Base-by-base conservation (phyloP, 768 basidiomycete genomes). In the Tubosaeta brunneosetosa region DNA sequence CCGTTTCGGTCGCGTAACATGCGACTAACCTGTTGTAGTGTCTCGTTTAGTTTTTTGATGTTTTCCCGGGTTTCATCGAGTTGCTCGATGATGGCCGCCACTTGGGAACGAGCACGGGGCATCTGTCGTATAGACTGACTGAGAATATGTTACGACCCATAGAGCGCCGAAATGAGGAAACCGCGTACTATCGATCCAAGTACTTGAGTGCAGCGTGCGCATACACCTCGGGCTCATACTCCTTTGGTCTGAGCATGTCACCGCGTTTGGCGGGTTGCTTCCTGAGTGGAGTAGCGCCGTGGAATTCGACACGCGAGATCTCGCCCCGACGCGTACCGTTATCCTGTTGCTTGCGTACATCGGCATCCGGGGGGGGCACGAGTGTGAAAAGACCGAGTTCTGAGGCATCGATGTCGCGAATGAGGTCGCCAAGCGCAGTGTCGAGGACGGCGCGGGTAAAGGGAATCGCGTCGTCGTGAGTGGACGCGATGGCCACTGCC, bases 381-480 rank as follows among this genome's bases (percentile, higher is more conserved):
- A 89, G 76, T 7, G 77, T 82, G 70, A 91, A 90, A 25, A 91
- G 80, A 34, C 88, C 88, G 26, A 89, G 77, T 62, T 91, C 89
- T 6, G 88, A 82, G 9, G 84, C 74, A 57, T 91, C 88, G 55
- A 85, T 75, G 61, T 91, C 89, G 61, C 89, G 86, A 55, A 90
- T 88, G 55, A 91, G 81, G 61, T 90, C 85, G 40, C 84, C 84
- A 9, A 91, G 77, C 47, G 77, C 69, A 0, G 82, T 76, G 17
- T 75, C 58, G 25, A 91, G 81, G 9, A 89, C 78, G 3, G 89
- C 86, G 48, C 66, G 71, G 6, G 86, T 80, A 63, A 90, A 91
- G 2, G 80, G 67, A 11, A 57, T 57, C 4, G 52, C 49, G 26
- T 57, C 59, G 44, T 70, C 51, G 3, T 63, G 55, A 49, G 54